A percentile compares a stretch with the other conserved stretches of the same genome.
phyloP scores from a whole-genome alignment of 1,284 basidiomycete genomes.

The Cystobasidium slooffiae region DNA sequence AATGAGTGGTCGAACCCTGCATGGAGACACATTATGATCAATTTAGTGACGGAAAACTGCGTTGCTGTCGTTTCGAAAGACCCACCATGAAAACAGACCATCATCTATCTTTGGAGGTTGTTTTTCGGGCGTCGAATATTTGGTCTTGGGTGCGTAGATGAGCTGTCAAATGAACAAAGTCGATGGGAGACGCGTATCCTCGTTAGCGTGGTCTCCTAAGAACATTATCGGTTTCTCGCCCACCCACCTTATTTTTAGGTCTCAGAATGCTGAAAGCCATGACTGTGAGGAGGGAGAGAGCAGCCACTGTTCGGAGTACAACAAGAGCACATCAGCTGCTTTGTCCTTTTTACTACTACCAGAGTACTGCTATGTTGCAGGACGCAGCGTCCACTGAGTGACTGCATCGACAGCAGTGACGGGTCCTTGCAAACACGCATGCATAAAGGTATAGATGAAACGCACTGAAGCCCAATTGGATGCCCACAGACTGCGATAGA shows the following conservation, averaged over 20 bases:
- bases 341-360: not conserved
- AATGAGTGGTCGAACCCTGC: slow-evolving; percentile 80
- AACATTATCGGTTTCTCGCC: slow-evolving; percentile 49
- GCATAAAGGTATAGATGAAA: not conserved
- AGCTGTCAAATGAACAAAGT: slow-evolving; percentile 50
- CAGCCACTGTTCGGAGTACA: slow-evolving; percentile 34
- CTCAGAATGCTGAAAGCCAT: slow-evolving; percentile 75
- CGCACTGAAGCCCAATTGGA: slow-evolving; percentile 70
- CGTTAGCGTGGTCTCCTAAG: not conserved
- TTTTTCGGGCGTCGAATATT: slow-evolving; percentile 82
- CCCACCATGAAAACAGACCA: slow-evolving; percentile 70
- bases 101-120: slow-evolving; percentile 77
- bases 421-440: slow-evolving; percentile 1
- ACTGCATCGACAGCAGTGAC: slow-evolving; percentile 66
- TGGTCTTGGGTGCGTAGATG: slow-evolving; percentile 82
- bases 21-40: not conserved
- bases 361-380: not conserved
- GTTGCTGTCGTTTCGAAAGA: not conserved
- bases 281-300: slow-evolving; percentile 62
- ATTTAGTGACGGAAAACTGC: not conserved
- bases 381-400: slow-evolving; percentile 51
- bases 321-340: not conserved
- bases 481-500: slow-evolving; percentile 73
- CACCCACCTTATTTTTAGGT: slow-evolving; percentile 68
- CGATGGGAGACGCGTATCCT: not conserved